These are phyloP conservation scores for Blastobotrys serpentis DNA, from an alignment of 1,139 yeast species.

Conservation along the genomic window DNA sequence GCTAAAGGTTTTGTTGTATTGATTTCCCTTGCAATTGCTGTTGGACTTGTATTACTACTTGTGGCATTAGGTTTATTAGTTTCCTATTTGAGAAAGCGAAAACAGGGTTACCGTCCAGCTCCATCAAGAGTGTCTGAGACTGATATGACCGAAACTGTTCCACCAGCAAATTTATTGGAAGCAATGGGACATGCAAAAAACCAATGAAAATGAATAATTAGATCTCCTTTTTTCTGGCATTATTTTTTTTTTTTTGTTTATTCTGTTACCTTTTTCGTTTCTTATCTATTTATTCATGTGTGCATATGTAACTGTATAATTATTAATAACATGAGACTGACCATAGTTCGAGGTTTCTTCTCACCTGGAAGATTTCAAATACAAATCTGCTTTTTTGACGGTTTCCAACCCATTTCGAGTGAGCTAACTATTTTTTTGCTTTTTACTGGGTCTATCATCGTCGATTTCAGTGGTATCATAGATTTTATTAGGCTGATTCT, in stretches of 20 bases:
- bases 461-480: slow-evolving; percentile 14
- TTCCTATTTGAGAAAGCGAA: slow-evolving; percentile 49
- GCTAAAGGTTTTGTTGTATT: slow-evolving; percentile 80
- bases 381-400: too few relatives aligned
- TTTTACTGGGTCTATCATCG: slow-evolving; percentile 16
- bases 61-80: slow-evolving; percentile 63
- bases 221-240: too few relatives aligned
- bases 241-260: background rate
- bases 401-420: too few relatives aligned
- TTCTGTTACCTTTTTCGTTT: background rate
- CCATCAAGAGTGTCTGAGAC: slow-evolving; percentile 58
- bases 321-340: slow-evolving; percentile 4
- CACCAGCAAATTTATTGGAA: slow-evolving; percentile 60
- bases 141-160: slow-evolving; percentile 66
- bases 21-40: slow-evolving; percentile 80
- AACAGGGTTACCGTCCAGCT: slow-evolving; percentile 44
- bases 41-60: slow-evolving; percentile 71
- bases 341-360: background rate
- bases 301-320: slow-evolving; percentile 3
- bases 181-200: slow-evolving; percentile 47
- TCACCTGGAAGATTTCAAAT: too few relatives aligned
- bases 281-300: slow-evolving; percentile 4
- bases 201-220: slow-evolving; percentile 3
- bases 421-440: too few relatives aligned
- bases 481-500: slow-evolving; percentile 6